phyloP scores from a whole-genome alignment of 306 rosid genomes.

The Vigna reflexopilosa region DNA sequence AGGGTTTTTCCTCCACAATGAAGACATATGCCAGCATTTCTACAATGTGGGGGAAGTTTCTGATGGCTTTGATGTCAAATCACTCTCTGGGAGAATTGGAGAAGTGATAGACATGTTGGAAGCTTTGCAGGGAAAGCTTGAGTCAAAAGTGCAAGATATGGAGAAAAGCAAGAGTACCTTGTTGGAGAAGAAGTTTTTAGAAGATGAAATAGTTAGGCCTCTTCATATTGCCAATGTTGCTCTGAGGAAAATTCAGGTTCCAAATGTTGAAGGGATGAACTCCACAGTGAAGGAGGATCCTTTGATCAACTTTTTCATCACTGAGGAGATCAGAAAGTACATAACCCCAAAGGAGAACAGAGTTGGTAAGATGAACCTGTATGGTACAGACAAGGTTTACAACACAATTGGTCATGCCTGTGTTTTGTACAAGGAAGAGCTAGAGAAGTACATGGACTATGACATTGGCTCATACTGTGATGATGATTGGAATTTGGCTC shows the following conservation, averaged over 20 bases:
- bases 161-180: constrained; percentile 59
- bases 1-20: constrained; percentile 71
- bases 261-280: constrained; percentile 49
- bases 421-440: constrained; percentile 67
- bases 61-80: constrained; percentile 66
- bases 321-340: constrained; percentile 88
- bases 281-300: constrained; percentile 71
- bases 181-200: constrained; percentile 63
- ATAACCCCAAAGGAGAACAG: constrained; percentile 86
- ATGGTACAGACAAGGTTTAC: constrained; percentile 65
- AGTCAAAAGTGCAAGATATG: constrained; percentile 60
- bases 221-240: constrained; percentile 78
- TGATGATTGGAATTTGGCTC: constrained; percentile 92
- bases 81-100: constrained; percentile 62
- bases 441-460: constrained; percentile 87
- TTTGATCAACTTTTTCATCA: constrained; percentile 72
- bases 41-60: constrained; percentile 50
- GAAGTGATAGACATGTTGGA: constrained; percentile 75
- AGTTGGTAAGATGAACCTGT: constrained; percentile 63
- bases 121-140: constrained; percentile 74
- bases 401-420: constrained; percentile 95
- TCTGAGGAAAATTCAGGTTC: constrained; percentile 72
- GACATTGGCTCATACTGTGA: constrained; percentile 94
- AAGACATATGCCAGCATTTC: constrained; percentile 67
- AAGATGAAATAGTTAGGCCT: constrained; percentile 76